These are phyloP conservation scores for Aspergillus ochraceus DNA, from an alignment of 2,329 filamentous ascomycete species.

Conservation along the genomic window DNA sequence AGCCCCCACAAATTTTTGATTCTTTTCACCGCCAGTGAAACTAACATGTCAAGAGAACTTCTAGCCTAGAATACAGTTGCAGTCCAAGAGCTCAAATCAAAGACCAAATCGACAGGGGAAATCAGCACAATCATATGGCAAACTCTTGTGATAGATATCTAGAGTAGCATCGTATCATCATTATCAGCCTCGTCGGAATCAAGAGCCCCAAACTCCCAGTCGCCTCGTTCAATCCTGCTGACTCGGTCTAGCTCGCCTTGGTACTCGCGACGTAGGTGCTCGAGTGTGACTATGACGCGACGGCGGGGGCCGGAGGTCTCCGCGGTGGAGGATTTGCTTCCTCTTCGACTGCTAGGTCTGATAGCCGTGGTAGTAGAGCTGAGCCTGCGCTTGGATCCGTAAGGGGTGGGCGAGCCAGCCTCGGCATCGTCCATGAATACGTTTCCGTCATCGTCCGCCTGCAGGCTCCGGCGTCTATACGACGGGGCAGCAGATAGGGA, in stretches of 20 bases:
- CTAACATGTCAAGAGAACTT: neutral
- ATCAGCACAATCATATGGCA: conserved; percentile 3
- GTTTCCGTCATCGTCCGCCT: conserved; percentile 43
- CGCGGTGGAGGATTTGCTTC: conserved; percentile 21
- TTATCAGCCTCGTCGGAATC: conserved; percentile 29
- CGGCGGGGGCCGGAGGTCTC: conserved; percentile 40
- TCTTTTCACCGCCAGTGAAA: conserved; percentile 1
- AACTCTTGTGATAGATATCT: conserved; percentile 2
- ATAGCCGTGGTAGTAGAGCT: conserved; percentile 23
- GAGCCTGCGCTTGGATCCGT: conserved; percentile 18
- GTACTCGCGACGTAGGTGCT: conserved; percentile 84
- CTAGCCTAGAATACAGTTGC: conserved; percentile 11
- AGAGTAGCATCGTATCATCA: conserved; percentile 39
- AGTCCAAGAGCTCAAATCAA: neutral
- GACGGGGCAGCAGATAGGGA: conserved; percentile 26
- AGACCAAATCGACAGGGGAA: neutral
- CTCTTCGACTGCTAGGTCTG: conserved; percentile 19
- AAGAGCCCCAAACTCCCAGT: conserved; percentile 70
- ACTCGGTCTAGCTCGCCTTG: conserved; percentile 86
- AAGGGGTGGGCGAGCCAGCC: conserved; percentile 16
- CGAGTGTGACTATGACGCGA: conserved; percentile 79
- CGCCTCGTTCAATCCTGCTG: conserved; percentile 81
- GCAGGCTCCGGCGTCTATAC: conserved; percentile 48
- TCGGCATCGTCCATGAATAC: conserved; percentile 42
- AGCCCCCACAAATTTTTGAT: neutral